phyloP scores from a whole-genome alignment of 352 stramenopile species.

The Pythium diclinum region DNA sequence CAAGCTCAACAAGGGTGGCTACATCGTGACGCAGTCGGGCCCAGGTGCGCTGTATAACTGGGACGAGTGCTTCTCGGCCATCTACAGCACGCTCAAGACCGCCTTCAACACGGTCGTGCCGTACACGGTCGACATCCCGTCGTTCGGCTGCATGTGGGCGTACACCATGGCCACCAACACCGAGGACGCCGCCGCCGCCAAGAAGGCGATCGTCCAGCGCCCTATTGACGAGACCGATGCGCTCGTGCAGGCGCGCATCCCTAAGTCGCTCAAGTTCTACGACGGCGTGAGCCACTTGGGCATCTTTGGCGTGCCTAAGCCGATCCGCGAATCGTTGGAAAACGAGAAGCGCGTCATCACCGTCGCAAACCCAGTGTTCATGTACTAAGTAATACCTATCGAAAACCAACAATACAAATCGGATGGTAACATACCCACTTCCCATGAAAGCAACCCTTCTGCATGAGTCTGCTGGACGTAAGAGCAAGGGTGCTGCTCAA shows the following conservation, averaged over 20 bases:
- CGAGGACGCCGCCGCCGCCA: constrained; percentile 49
- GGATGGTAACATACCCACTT: constrained; percentile 4
- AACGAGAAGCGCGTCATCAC: constrained; percentile 93
- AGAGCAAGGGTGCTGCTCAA: too few species aligned
- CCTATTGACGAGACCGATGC: constrained; percentile 65
- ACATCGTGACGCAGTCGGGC: constrained; percentile 93
- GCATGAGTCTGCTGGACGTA: too few species aligned
- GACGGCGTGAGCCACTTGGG: constrained; percentile 88
- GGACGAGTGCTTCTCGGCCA: constrained; percentile 92
- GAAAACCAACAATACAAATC: not conserved
- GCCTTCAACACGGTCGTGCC: constrained; percentile 92
- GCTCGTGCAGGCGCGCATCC: constrained; percentile 51
- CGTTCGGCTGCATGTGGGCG: constrained; percentile 92
- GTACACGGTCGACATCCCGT: constrained; percentile 91
- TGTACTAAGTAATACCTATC: constrained; percentile 78
- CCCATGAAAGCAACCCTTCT: not conserved
- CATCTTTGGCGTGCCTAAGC: constrained; percentile 91
- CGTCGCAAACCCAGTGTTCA: constrained; percentile 95
- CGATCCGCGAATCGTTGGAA: constrained; percentile 83
- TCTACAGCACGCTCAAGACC: constrained; percentile 90
- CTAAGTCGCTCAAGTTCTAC: constrained; percentile 86
- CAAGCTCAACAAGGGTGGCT: constrained; percentile 83
- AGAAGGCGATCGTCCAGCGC: constrained; percentile 48
- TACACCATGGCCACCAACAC: constrained; percentile 91
- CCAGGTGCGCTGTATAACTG: constrained; percentile 88